A percentile compares a stretch with the other conserved stretches of the same genome.
phyloP scores from a whole-genome alignment of 208 protist genomes.

The Leptomonas seymouri region DNA sequence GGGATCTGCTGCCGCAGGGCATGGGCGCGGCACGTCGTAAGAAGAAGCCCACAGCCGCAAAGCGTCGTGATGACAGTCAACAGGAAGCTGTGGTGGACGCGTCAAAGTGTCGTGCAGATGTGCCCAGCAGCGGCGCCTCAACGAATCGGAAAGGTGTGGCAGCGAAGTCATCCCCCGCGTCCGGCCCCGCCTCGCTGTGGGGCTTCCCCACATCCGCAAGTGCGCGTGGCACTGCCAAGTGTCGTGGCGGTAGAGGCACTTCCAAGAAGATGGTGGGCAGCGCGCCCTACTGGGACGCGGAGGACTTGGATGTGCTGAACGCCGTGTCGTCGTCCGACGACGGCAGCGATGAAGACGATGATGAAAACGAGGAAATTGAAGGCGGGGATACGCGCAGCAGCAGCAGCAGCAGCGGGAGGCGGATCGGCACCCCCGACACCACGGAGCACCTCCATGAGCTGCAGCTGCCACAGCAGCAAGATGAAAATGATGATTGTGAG shows the following conservation, averaged over 20 bases:
- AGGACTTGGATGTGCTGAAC: constrained; percentile 11
- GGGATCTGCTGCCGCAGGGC: constrained; percentile 52
- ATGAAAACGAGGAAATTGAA: neutral
- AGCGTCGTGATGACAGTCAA: neutral
- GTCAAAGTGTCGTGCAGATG: too few species aligned
- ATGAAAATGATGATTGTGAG: neutral
- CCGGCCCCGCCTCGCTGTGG: too few species aligned
- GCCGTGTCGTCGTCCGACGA: constrained; percentile 4
- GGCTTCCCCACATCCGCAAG: constrained; percentile 3
- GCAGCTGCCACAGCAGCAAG: neutral
- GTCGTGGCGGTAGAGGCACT: too few species aligned
- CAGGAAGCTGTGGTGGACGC: too few species aligned
- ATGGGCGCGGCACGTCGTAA: neutral
- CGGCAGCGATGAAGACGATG: neutral
- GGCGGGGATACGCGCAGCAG: neutral
- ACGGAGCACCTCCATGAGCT: neutral
- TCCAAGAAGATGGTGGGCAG: neutral
- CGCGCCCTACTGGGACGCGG: constrained; percentile 5
- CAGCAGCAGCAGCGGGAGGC: neutral
- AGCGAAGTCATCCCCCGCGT: neutral
- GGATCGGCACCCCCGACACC: neutral
- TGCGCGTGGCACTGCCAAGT: neutral
- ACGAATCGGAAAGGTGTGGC: neutral
- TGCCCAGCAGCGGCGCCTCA: too few species aligned
- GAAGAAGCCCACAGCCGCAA: neutral